A percentile compares a stretch with the other conserved stretches of the same genome.
phyloP scores from a whole-genome alignment of 176 grass and related monocot genomes.

The Zea luxurians region DNA sequence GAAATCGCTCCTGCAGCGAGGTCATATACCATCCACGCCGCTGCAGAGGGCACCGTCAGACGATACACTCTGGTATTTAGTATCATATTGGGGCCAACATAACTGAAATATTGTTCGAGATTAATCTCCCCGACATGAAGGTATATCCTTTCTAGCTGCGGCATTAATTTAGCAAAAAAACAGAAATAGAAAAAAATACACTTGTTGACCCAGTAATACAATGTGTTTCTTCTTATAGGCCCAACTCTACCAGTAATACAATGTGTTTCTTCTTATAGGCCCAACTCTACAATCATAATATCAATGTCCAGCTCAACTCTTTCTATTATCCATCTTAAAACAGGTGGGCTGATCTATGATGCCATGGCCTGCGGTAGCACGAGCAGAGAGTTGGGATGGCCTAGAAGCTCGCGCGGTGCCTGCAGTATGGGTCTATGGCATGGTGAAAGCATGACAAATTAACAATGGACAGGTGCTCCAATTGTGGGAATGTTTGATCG shows the following conservation, averaged over 20 bases:
- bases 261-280: neutral
- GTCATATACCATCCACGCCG: too few species aligned
- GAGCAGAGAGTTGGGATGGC: neutral
- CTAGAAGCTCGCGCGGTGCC: neutral
- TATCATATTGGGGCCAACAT: too few species aligned
- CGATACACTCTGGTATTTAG: too few species aligned
- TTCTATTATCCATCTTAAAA: neutral
- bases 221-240: neutral
- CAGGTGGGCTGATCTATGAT: neutral
- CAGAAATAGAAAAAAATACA: too few species aligned
- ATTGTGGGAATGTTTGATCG: neutral
- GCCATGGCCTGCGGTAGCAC: neutral
- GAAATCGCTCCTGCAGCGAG: too few species aligned
- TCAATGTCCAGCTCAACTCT: neutral
- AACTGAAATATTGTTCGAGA: too few species aligned
- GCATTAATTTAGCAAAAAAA: neutral
- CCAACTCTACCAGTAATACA: neutral
- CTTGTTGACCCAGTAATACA: neutral
- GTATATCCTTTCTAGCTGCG: too few species aligned
- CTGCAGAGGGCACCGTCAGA: too few species aligned
- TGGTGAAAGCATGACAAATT: neutral
- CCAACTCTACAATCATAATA: neutral
- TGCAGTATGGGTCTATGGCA: neutral
- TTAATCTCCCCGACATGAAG: too few species aligned
- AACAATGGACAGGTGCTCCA: neutral